phyloP scores from a whole-genome alignment of 441 rosid species.

The Adansonia gregorii region DNA sequence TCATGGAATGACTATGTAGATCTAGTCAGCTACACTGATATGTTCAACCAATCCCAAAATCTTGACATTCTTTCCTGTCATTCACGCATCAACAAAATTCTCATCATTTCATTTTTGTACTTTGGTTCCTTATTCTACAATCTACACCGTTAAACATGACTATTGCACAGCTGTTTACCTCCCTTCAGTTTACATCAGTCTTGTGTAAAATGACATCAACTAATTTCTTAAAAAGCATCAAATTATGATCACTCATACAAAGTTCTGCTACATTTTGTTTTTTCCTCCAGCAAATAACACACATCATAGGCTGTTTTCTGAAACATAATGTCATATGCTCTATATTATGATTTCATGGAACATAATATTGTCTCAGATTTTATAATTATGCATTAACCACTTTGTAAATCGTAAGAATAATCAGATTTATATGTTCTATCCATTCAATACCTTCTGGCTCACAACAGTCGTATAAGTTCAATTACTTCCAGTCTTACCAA shows the following conservation, averaged over 20 bases:
- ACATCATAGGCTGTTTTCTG: not conserved
- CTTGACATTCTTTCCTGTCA: not conserved
- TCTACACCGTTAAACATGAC: not conserved
- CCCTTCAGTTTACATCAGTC: not conserved
- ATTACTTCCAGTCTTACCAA: not conserved
- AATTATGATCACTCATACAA: not conserved
- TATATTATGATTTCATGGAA: not conserved
- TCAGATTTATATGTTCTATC: not conserved
- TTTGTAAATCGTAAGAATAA: not conserved
- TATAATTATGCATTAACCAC: not conserved
- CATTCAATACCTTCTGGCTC: not conserved
- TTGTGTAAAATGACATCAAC: not conserved
- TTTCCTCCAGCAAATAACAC: not conserved
- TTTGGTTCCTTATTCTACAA: not conserved
- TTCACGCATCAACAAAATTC: not conserved
- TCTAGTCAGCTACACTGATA: not conserved
- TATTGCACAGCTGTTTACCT: not conserved
- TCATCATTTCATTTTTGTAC: not conserved
- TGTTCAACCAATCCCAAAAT: not conserved
- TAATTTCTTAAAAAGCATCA: not conserved
- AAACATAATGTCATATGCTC: not conserved
- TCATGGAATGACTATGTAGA: not conserved
- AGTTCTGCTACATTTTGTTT: not conserved
- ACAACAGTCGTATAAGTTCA: not conserved
- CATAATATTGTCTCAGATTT: not conserved